Percentiles rank a stretch among this genome's conserved stretches.
Evolutionary conservation across 768 basidiomycete species (phyloP).

Genomic region (Amanita phalloides): DNA sequence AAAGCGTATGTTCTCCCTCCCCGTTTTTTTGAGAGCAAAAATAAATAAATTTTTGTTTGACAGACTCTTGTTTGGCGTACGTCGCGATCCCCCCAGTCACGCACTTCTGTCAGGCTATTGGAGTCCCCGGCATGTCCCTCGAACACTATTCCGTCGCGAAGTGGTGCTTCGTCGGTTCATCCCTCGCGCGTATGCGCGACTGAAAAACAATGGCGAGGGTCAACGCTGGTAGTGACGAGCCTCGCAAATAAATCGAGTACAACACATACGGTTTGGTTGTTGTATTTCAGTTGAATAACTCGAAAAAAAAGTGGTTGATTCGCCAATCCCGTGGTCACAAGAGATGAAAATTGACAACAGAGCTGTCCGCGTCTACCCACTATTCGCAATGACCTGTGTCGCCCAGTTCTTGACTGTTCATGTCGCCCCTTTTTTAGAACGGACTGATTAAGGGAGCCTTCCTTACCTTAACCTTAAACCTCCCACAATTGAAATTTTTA

Average conservation of each 20-base stretch:
- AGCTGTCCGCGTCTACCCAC: too few species aligned
- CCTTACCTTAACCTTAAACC: too few species aligned
- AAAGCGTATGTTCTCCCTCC: slow-evolving; percentile 40
- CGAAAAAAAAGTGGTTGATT: slow-evolving; percentile 13
- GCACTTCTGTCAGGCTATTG: slow-evolving; percentile 39
- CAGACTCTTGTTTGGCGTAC: slow-evolving; percentile 88
- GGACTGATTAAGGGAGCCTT: too few species aligned
- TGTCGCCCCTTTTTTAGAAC: too few species aligned
- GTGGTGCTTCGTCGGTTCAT: slow-evolving; percentile 79
- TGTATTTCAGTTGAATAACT: background rate
- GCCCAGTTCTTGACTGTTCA: too few species aligned
- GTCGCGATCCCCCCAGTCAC: slow-evolving; percentile 83
- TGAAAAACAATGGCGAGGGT: slow-evolving; percentile 21
- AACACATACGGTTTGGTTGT: too few species aligned
- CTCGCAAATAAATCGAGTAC: too few species aligned
- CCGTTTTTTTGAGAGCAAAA: background rate
- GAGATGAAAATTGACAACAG: too few species aligned
- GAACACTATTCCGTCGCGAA: slow-evolving; percentile 76
- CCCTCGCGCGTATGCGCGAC: slow-evolving; percentile 88
- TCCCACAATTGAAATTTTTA: too few species aligned
- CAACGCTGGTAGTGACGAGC: too few species aligned
- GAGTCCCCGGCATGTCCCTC: slow-evolving; percentile 66
- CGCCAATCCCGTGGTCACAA: too few species aligned
- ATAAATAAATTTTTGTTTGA: background rate
- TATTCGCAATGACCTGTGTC: too few species aligned